Conservation (phyloP, 164 flowering plant genomes). For the Dillenia turbinata region DNA sequence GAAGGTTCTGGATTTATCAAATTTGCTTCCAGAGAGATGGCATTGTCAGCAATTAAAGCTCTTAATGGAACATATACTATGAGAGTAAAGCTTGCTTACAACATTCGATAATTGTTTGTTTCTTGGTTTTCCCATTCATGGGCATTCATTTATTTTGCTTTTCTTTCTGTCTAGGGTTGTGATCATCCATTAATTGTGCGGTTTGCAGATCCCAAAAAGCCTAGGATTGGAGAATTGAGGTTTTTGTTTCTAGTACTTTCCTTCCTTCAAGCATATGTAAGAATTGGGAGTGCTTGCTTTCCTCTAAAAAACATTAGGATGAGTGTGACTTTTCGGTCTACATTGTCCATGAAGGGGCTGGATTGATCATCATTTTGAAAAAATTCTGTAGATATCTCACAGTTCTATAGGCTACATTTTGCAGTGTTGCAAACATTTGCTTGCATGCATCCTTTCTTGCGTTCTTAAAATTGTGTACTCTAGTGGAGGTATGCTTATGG, state of each 20-base stretch:
- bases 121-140: not conserved
- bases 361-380: too few species aligned
- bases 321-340: too few species aligned
- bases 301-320: too few species aligned
- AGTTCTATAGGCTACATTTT: too few species aligned
- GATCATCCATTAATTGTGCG: conserved; percentile 62
- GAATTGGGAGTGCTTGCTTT: too few species aligned
- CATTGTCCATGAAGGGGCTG: too few species aligned
- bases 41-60: conserved; percentile 75
- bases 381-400: too few species aligned
- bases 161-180: conserved; percentile 42
- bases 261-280: too few species aligned
- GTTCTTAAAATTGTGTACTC: too few species aligned
- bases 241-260: conserved; percentile 1
- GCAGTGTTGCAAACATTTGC: too few species aligned
- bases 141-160: not conserved
- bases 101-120: not conserved
- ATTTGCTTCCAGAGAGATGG: conserved; percentile 79
- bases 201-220: conserved; percentile 66
- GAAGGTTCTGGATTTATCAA: conserved; percentile 79
- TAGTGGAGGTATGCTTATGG: too few species aligned
- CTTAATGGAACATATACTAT: conserved; percentile 68
- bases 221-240: conserved; percentile 47
- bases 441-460: too few species aligned
- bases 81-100: conserved; percentile 47